These are phyloP conservation scores for Tylopilus sp. DNA, from an alignment of 768 basidiomycete genomes.

Conservation along the genomic window DNA sequence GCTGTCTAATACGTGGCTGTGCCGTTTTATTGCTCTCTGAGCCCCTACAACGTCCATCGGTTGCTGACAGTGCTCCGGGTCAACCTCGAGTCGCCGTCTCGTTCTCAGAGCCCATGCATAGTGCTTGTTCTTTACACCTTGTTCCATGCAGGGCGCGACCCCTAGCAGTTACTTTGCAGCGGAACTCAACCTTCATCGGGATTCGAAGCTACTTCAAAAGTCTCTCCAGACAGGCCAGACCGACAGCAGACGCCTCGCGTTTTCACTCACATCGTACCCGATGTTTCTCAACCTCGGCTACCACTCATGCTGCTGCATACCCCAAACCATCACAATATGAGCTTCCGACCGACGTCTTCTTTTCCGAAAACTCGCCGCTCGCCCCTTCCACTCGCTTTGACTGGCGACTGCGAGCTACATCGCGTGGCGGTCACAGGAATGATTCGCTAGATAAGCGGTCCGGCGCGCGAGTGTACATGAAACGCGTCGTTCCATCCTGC, in stretches of 20 bases:
- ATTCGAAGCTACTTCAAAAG: slow-evolving; percentile 28
- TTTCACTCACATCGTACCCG: not conserved
- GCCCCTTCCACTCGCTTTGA: slow-evolving; percentile 44
- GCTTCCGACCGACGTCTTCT: slow-evolving; percentile 27
- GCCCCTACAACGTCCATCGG: not conserved
- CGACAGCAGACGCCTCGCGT: not conserved
- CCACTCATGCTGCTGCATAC: slow-evolving; percentile 2
- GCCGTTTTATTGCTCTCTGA: not conserved
- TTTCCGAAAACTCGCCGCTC: slow-evolving; percentile 29
- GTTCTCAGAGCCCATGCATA: slow-evolving; percentile 10
- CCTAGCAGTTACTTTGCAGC: slow-evolving; percentile 5
- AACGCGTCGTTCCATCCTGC: slow-evolving; percentile 38
- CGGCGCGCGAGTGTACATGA: slow-evolving; percentile 26
- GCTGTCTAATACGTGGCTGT: slow-evolving; percentile 13
- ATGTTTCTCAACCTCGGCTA: slow-evolving; percentile 18
- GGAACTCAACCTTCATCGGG: slow-evolving; percentile 28
- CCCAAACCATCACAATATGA: slow-evolving; percentile 16
- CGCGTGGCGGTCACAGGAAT: slow-evolving; percentile 32
- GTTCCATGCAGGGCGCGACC: slow-evolving; percentile 1
- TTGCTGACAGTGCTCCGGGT: not conserved
- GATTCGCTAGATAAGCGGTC: slow-evolving; percentile 7
- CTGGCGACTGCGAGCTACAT: slow-evolving; percentile 57
- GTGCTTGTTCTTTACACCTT: slow-evolving; percentile 6
- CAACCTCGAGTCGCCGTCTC: not conserved
- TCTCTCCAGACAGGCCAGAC: slow-evolving; percentile 10